Evolutionary conservation across 2,329 filamentous ascomycete genomes (phyloP).

Genomic region (Phyllosticta citribraziliensis): DNA sequence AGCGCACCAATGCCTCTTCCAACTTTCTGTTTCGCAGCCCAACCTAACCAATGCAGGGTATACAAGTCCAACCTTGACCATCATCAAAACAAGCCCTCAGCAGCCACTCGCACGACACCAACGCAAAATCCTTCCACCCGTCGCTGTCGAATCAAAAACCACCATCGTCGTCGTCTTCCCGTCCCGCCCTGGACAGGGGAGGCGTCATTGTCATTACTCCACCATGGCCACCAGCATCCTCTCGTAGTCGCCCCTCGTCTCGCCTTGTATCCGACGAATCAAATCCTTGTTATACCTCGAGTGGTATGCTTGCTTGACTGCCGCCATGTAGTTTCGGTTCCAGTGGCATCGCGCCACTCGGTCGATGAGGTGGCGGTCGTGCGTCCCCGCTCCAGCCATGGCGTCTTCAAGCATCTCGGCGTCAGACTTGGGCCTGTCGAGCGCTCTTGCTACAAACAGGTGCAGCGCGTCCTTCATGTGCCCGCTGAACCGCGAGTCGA

Average conservation of each 20-base stretch:
- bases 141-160: not conserved
- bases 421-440: conserved; percentile 76
- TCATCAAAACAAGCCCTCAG: not conserved
- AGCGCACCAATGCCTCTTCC: not conserved
- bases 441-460: conserved; percentile 65
- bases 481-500: conserved; percentile 76
- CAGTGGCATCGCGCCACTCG: conserved; percentile 77
- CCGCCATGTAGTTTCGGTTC: conserved; percentile 63
- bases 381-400: conserved; percentile 82
- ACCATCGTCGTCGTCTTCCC: not conserved
- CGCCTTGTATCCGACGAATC: conserved; percentile 60
- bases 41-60: not conserved
- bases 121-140: not conserved
- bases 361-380: conserved; percentile 68
- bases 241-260: conserved; percentile 80
- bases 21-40: not conserved
- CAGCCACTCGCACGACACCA: not conserved
- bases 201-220: conserved; percentile 16
- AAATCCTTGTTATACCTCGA: conserved; percentile 60
- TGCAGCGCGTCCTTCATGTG: conserved; percentile 84
- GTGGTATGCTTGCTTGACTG: conserved; percentile 69
- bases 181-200: not conserved
- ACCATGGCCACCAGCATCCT: conserved; percentile 60
- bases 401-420: conserved; percentile 72
- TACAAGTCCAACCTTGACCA: not conserved